A percentile compares a stretch with the other conserved stretches of the same genome.
phyloP scores from a whole-genome alignment of 768 basidiomycete species.

The Chalciporus sphaerocephalus region DNA sequence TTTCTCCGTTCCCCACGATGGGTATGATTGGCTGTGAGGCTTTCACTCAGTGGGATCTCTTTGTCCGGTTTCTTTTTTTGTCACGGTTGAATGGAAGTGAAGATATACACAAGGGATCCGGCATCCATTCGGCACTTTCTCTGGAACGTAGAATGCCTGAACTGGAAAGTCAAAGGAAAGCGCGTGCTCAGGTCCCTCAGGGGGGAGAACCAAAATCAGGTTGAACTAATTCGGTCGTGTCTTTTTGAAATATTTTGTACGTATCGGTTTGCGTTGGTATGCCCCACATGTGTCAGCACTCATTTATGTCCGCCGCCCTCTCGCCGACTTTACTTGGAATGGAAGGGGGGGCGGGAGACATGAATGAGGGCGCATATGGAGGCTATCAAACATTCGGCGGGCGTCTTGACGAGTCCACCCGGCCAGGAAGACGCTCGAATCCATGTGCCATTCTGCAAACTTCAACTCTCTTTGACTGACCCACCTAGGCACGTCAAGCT shows the following conservation, averaged over 20 bases:
- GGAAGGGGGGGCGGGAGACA: background rate
- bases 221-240: background rate
- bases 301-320: background rate
- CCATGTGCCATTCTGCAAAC: too few relatives aligned
- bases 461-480: too few relatives aligned
- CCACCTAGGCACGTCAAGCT: too few relatives aligned
- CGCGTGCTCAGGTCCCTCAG: background rate
- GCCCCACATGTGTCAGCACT: too few relatives aligned
- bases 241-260: too few relatives aligned
- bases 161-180: background rate
- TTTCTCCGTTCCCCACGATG: constrained; percentile 6
- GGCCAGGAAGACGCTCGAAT: too few relatives aligned
- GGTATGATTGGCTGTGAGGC: background rate
- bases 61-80: constrained; percentile 6
- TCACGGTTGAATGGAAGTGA: constrained; percentile 13
- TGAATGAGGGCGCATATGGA: background rate
- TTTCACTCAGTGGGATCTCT: too few relatives aligned
- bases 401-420: background rate
- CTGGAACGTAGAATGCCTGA: background rate
- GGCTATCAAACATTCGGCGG: background rate
- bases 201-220: background rate
- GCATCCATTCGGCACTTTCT: too few relatives aligned
- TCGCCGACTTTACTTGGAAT: background rate
- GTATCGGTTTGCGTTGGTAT: background rate
- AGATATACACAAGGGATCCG: too few relatives aligned